Percentiles rank a stretch among this genome's conserved stretches.
Evolutionary conservation across 495 filamentous ascomycete genomes (phyloP).

Genomic region (Hyaloscypha hepaticicola): DNA sequence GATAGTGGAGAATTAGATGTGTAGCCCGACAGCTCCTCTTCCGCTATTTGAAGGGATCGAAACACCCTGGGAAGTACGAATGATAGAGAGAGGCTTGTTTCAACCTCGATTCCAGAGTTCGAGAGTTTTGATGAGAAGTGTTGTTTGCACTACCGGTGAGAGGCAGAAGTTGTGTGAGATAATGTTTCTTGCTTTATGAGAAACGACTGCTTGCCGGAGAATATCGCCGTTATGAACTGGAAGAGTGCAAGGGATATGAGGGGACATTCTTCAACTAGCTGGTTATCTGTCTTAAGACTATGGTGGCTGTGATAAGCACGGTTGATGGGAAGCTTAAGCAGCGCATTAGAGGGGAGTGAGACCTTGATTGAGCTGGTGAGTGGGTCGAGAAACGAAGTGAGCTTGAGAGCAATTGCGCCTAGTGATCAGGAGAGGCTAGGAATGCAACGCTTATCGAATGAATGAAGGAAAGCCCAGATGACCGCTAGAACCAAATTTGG

Average conservation of each 20-base stretch:
- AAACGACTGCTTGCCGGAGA: background rate
- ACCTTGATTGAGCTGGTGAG: background rate
- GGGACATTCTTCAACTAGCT: background rate
- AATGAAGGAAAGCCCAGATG: slow-evolving; percentile 28
- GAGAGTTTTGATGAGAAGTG: background rate
- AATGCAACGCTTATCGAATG: background rate
- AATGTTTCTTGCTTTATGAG: background rate
- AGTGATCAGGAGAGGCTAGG: background rate
- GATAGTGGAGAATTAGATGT: background rate
- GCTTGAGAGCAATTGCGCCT: background rate
- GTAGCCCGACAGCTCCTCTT: slow-evolving; percentile 29
- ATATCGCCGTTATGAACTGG: background rate
- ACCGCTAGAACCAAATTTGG: slow-evolving; percentile 9
- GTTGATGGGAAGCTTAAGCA: background rate
- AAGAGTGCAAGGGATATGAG: background rate
- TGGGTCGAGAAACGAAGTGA: background rate
- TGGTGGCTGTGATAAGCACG: background rate
- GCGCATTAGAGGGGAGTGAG: background rate
- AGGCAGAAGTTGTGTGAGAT: background rate
- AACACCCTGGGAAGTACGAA: slow-evolving; percentile 4
- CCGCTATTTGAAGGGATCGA: slow-evolving; percentile 26
- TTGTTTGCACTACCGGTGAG: background rate
- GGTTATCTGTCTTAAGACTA: background rate
- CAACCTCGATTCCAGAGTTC: background rate
- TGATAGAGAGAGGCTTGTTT: slow-evolving; percentile 23